Evolutionary conservation across 2,329 filamentous ascomycete genomes (phyloP), one percentile per base, ranked within the genome.

Genomic region (Tolypocladium inflatum): DNA sequence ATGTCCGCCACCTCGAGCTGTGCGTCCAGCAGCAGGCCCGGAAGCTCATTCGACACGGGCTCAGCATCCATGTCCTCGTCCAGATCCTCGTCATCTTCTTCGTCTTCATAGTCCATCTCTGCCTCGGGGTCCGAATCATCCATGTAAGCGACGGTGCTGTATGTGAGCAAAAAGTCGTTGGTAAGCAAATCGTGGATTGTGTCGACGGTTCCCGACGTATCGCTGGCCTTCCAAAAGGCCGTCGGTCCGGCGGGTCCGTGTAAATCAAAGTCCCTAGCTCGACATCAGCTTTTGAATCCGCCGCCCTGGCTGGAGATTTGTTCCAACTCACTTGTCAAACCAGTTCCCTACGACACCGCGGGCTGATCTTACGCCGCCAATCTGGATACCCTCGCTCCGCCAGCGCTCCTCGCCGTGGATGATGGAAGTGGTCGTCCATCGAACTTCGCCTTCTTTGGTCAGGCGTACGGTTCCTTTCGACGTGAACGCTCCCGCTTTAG

Each of bases 341-440:
- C 89, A 93, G 55, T 84, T 86, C 0, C 89, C 89, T 2, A 91
- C 67, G 0, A 91, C 83, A 1, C 88, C 88, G 9, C 88, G 78
- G 8, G 80, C 83, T 7, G 85, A 86, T 54, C 76, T 73, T 1
- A 84, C 65, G 0, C 89, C 89, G 13, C 89, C 89, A 6, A 92
- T 71, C 70, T 93, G 89, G 7, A 92, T 77, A 10, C 87, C 83
- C 72, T 93, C 89, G 65, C 85, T 88, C n/a, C 83, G 80, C 89
- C 89, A 92, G 26, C 87, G 76, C 65, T 88, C 84, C 62, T 89
- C 79, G 54, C 86, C 85, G 63, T 79, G 73, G 62, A 78, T 77
- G 15, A 90, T 78, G 1, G 84, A 88, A 56, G 83, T 82, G 0
- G 83, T 86, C 2, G 86, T 89, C 89, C 89, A 92, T 50, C 86